A percentile compares a stretch with the other conserved stretches of the same genome.
phyloP scores from a whole-genome alignment of 192 early-diverging fungal genomes.

The Paraglomus brasilianum region DNA sequence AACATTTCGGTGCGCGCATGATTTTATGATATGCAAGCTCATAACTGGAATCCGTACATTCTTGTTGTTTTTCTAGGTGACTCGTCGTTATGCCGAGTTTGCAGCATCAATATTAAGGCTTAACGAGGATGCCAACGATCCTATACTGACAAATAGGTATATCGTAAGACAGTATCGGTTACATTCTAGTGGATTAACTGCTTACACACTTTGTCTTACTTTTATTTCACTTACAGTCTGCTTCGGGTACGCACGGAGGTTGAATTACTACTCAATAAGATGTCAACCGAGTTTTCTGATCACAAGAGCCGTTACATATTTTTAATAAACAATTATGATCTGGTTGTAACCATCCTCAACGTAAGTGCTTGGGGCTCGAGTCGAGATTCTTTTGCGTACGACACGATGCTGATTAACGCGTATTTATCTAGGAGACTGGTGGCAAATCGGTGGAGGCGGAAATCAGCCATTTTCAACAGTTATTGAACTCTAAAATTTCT shows the following conservation, averaged over 20 bases:
- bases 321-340: conserved; percentile 94
- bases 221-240: conserved; percentile 44
- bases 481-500: conserved; percentile 61
- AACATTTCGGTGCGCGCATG: background rate
- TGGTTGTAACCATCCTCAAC: conserved; percentile 76
- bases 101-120: conserved; percentile 84
- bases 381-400: background rate
- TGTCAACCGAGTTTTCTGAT: conserved; percentile 72
- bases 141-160: conserved; percentile 75
- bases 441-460: conserved; percentile 49
- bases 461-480: conserved; percentile 56
- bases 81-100: conserved; percentile 91
- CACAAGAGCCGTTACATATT: conserved; percentile 72
- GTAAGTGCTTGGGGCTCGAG: conserved; percentile 43
- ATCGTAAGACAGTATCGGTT: background rate
- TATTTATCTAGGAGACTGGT: conserved; percentile 44
- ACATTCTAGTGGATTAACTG: too few relatives aligned
- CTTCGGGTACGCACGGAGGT: conserved; percentile 73
- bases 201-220: background rate
- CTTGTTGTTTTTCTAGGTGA: conserved; percentile 53
- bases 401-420: background rate
- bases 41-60: background rate
- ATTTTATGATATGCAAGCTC: conserved; percentile 9
- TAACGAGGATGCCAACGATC: conserved; percentile 86
- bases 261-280: conserved; percentile 69